A percentile compares a stretch with the other conserved stretches of the same genome.
Evolutionary conservation across 441 rosid species (phyloP).

Genomic region (Euphorbia schlechtendalii): DNA sequence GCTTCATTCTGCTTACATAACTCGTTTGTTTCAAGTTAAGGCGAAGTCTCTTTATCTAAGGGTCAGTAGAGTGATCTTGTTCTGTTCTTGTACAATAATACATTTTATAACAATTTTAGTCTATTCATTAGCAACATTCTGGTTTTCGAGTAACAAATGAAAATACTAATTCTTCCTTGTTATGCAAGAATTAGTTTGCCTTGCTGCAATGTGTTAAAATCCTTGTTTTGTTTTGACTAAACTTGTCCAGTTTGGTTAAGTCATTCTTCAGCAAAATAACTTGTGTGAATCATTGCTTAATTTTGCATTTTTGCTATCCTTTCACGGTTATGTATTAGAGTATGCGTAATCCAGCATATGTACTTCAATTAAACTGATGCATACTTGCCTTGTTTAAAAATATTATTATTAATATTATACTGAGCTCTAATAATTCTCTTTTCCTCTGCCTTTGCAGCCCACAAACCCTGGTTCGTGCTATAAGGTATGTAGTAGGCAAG

Average conservation of each 20-base stretch:
- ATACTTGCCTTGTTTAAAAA: slow-evolving; percentile 3
- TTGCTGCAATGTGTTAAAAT: neutral
- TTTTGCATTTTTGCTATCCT: neutral
- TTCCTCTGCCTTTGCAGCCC: slow-evolving; percentile 57
- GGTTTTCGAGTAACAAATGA: neutral
- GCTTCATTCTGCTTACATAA: neutral
- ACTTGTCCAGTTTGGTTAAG: slow-evolving; percentile 7
- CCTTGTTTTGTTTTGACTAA: neutral
- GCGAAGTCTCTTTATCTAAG: neutral
- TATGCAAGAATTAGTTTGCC: neutral
- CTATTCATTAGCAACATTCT: slow-evolving; percentile 1
- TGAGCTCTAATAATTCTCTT: slow-evolving; percentile 10
- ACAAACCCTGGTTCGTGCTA: slow-evolving; percentile 95
- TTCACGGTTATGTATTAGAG: neutral
- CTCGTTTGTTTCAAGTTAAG: slow-evolving; percentile 4
- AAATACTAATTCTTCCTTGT: neutral
- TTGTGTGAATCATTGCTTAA: slow-evolving; percentile 4
- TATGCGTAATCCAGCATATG: neutral
- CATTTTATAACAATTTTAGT: neutral
- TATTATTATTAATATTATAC: slow-evolving; percentile 5
- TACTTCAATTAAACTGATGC: neutral
- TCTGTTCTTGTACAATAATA: neutral
- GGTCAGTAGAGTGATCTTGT: neutral
- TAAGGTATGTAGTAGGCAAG: slow-evolving; percentile 55
- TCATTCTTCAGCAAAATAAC: slow-evolving; percentile 7